phyloP scores from a whole-genome alignment of 352 stramenopile species.

The Globisporangium rhizosaccharum region DNA sequence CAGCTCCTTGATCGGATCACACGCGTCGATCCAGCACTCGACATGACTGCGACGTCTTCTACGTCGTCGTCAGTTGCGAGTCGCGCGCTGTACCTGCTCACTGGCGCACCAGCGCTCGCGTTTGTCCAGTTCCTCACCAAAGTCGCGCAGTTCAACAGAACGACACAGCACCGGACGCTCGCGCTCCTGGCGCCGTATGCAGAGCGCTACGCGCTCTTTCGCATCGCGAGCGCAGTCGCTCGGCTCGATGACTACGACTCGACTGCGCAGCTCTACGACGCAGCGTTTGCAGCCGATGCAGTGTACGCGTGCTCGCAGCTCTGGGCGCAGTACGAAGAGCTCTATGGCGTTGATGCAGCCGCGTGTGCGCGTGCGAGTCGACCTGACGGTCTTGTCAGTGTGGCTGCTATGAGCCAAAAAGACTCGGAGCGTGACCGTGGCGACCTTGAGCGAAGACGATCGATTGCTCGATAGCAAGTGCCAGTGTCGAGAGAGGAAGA shows the following conservation, averaged over 20 bases:
- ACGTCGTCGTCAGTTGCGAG: slow-evolving; percentile 18
- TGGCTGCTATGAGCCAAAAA: too few species aligned
- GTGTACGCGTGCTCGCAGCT: slow-evolving; percentile 27
- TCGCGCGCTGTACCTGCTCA: slow-evolving; percentile 52
- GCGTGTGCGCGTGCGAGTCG: slow-evolving; percentile 12
- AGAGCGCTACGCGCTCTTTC: slow-evolving; percentile 38
- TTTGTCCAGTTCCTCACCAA: slow-evolving; percentile 73
- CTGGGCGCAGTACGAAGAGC: slow-evolving; percentile 47
- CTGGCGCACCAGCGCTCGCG: slow-evolving; percentile 38
- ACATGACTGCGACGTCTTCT: not conserved
- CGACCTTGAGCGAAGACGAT: too few species aligned
- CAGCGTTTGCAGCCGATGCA: slow-evolving; percentile 19
- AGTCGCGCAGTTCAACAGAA: slow-evolving; percentile 53
- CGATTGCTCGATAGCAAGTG: too few species aligned
- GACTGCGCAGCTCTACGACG: slow-evolving; percentile 31
- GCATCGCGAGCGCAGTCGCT: slow-evolving; percentile 39
- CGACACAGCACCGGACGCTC: slow-evolving; percentile 42
- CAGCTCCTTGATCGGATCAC: slow-evolving; percentile 58
- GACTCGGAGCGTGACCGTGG: too few species aligned
- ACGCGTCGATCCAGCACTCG: slow-evolving; percentile 9
- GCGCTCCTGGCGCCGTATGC: slow-evolving; percentile 39
- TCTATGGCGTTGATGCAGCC: slow-evolving; percentile 32
- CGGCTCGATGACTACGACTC: slow-evolving; percentile 36
- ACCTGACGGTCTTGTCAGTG: too few species aligned
- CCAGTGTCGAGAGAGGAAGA: too few species aligned